These are phyloP conservation scores for Monosporozyma yasuniensis DNA, from an alignment of 805 yeast species.

Conservation along the genomic window DNA sequence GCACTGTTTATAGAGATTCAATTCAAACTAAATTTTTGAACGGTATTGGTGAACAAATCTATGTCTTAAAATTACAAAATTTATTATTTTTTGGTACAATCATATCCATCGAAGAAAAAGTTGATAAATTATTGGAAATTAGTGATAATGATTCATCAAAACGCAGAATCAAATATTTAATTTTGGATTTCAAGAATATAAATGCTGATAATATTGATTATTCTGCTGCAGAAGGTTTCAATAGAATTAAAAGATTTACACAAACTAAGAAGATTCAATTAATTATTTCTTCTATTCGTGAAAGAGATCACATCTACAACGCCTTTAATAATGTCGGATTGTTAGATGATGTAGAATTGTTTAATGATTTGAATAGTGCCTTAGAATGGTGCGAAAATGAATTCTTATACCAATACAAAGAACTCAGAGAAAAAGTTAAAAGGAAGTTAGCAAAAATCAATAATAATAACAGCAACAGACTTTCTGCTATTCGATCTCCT, in stretches of 20 bases:
- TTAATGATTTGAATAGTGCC: slow-evolving; percentile 74
- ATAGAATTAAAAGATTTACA: slow-evolving; percentile 72
- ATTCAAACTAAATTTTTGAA: slow-evolving; percentile 76
- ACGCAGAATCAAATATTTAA: slow-evolving; percentile 67
- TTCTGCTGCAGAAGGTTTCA: slow-evolving; percentile 93
- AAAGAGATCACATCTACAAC: slow-evolving; percentile 54
- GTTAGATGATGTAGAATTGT: slow-evolving; percentile 52
- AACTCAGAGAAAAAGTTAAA: slow-evolving; percentile 26
- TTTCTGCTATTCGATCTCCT: not conserved
- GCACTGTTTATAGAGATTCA: slow-evolving; percentile 87
- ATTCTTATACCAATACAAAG: slow-evolving; percentile 43
- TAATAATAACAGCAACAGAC: not conserved
- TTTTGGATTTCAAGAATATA: slow-evolving; percentile 79
- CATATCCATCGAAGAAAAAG: slow-evolving; percentile 76
- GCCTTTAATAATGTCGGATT: slow-evolving; percentile 80
- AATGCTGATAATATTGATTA: slow-evolving; percentile 66
- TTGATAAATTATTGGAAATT: slow-evolving; percentile 57
- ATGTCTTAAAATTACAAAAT: slow-evolving; percentile 79
- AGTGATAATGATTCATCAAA: slow-evolving; percentile 29
- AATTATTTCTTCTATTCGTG: slow-evolving; percentile 68
- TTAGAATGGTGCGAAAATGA: slow-evolving; percentile 96
- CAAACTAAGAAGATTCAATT: slow-evolving; percentile 60
- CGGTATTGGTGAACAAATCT: slow-evolving; percentile 84
- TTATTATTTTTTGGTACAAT: slow-evolving; percentile 91
- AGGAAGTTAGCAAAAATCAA: slow-evolving; percentile 5